Evolutionary conservation across 2,329 filamentous ascomycete species (phyloP).

Genomic region (Westerdykella ornata): DNA sequence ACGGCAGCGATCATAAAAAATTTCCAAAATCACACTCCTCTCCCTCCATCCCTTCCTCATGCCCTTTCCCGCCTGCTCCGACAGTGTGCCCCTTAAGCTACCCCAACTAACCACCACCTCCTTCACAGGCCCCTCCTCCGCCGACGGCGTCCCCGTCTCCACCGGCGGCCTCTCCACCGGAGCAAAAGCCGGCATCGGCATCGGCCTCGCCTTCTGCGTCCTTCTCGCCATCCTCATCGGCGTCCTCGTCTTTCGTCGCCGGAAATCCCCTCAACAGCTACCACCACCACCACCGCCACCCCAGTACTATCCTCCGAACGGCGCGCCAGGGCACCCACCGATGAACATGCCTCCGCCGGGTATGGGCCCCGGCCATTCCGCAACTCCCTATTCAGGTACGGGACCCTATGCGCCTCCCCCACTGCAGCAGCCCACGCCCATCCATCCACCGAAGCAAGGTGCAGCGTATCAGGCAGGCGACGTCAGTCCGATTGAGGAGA

Average conservation of each 20-base stretch:
- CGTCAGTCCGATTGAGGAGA: constrained; percentile 12
- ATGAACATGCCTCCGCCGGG: not conserved
- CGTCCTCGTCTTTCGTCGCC: constrained; percentile 8
- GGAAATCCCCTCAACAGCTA: constrained; percentile 1
- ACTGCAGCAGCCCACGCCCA: constrained; percentile 6
- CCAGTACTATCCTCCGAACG: constrained; percentile 1
- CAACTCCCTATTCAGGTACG: constrained; percentile 6
- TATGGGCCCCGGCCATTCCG: not conserved
- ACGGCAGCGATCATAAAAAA: too few relatives aligned
- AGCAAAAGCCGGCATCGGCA: constrained; percentile 14
- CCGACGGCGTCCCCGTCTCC: not conserved
- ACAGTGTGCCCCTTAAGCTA: too few relatives aligned
- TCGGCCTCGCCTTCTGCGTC: constrained; percentile 10
- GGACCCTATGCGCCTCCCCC: constrained; percentile 7
- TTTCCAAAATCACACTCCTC: too few relatives aligned
- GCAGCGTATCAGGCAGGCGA: constrained; percentile 2
- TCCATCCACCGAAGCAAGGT: constrained; percentile 1
- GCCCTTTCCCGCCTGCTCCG: not conserved
- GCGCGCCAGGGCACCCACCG: not conserved
- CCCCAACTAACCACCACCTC: too few relatives aligned
- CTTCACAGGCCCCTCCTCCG: too few relatives aligned
- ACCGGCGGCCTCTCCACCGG: constrained; percentile 5
- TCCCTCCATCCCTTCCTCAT: not conserved
- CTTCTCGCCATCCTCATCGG: constrained; percentile 10
- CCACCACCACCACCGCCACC: constrained; percentile 3